Base-by-base conservation (phyloP, 352 stramenopile species). In the Globisporangium viniferum region DNA sequence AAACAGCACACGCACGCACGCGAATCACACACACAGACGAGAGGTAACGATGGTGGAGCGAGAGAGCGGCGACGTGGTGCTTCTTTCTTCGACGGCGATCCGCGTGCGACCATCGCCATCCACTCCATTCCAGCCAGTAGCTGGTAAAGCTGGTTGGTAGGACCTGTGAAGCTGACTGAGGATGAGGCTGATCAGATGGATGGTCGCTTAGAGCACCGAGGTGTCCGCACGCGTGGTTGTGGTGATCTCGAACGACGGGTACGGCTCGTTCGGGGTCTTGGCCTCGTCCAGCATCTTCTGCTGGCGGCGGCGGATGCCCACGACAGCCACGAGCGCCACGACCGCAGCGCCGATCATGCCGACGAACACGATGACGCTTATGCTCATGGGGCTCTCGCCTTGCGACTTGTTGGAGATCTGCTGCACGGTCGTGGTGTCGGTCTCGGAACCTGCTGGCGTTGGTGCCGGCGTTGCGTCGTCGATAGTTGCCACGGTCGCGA, bases 191-290 rank as follows among this genome's bases (percentile, higher is more conserved):
- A 44, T 44, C 36, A 9, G 9, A 44, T 44, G 36, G 12, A 44
- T 44, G 29, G 29, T 1, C 29, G 29, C 29, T 48, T 58, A 66
- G 14, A 66, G 46, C 44, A 66, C 60, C 5, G 60, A 66, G 14
- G 60, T 36, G 24, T 66, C 60, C 36, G 29, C 29, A 9, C 24
- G 60, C 44, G 48, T 58, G 29, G 49, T 56, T 0, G 60, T 58
- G 29, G 60, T 66, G 60, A 66, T 31, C 60, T 66, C 39, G 60
- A 58, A 66, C 29, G 53, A 53, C 58, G 74, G 64, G 27, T 74
- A 77, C 39, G 77, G 64, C 24, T 86, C 72, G 57, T 71, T 66
- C n/a, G 75, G 78, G 0, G 74, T 78, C 62, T 88, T 86, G 59
- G 62, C 71, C 31, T 77, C 73, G 7, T 76, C 68, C 31, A 88